Evolutionary conservation across 1,284 basidiomycete genomes (phyloP).

Genomic region (Sanghuangporus sanghuang): DNA sequence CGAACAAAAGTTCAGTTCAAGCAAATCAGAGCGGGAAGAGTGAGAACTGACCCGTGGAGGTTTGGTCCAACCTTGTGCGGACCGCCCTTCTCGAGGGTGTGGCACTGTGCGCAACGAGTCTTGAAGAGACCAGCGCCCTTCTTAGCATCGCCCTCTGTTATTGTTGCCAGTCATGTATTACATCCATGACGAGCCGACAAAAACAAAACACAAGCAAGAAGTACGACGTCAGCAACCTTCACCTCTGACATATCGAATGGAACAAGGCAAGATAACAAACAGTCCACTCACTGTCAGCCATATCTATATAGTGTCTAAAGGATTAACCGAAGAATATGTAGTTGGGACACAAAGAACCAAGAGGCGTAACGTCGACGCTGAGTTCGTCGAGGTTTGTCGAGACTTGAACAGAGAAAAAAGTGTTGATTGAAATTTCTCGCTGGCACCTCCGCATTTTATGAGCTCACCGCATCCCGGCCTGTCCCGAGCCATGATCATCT

Average conservation of each 20-base stretch:
- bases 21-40: neutral
- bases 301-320: conserved; percentile 3
- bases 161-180: neutral
- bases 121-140: conserved; percentile 94
- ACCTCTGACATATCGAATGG: too few relatives aligned
- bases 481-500: conserved; percentile 1
- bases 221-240: neutral
- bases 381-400: neutral
- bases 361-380: neutral
- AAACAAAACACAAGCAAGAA: neutral
- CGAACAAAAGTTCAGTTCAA: conserved; percentile 1
- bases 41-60: conserved; percentile 74
- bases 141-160: conserved; percentile 64
- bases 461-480: neutral
- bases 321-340: neutral
- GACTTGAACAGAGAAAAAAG: conserved; percentile 3
- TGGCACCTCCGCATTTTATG: conserved; percentile 3
- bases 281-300: conserved; percentile 9
- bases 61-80: conserved; percentile 92
- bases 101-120: conserved; percentile 97
- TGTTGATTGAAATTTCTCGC: neutral
- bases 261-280: neutral
- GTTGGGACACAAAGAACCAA: neutral
- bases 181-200: neutral
- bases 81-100: conserved; percentile 83